These are phyloP conservation scores for Akanthomyces muscarius DNA, from an alignment of 2,329 filamentous ascomycete genomes.

Conservation along the genomic window DNA sequence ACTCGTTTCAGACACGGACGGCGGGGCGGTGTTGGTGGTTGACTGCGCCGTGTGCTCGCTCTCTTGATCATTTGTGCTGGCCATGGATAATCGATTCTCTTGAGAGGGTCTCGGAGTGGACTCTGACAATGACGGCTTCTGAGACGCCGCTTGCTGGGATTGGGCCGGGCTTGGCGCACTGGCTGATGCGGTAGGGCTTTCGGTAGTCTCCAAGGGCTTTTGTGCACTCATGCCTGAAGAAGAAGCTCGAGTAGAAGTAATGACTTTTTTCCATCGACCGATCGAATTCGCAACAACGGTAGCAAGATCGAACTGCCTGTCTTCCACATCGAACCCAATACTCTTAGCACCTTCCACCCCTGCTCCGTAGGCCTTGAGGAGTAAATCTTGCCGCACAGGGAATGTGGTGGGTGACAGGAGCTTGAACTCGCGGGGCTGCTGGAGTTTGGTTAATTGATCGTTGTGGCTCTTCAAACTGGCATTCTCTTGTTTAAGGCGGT, in stretches of 20 bases:
- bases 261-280: slow-evolving; percentile 58
- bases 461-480: slow-evolving; percentile 54
- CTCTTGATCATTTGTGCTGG: slow-evolving; percentile 32
- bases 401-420: slow-evolving; percentile 49
- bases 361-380: slow-evolving; percentile 45
- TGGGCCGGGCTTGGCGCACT: slow-evolving; percentile 21
- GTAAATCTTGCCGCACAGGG: slow-evolving; percentile 46
- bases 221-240: slow-evolving; percentile 48
- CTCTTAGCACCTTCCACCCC: slow-evolving; percentile 36
- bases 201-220: slow-evolving; percentile 40
- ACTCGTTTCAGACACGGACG: slow-evolving; percentile 44
- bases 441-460: slow-evolving; percentile 54
- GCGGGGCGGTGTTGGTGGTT: slow-evolving; percentile 33
- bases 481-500: slow-evolving; percentile 53
- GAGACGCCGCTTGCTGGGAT: slow-evolving; percentile 22
- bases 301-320: slow-evolving; percentile 49
- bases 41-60: slow-evolving; percentile 34
- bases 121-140: slow-evolving; percentile 21
- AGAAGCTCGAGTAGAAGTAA: slow-evolving; percentile 46
- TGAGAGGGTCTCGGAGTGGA: slow-evolving; percentile 21
- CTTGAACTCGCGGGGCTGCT: slow-evolving; percentile 58
- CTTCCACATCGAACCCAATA: slow-evolving; percentile 47
- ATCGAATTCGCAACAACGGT: slow-evolving; percentile 52
- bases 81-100: slow-evolving; percentile 30
- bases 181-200: slow-evolving; percentile 19